Base-by-base conservation (phyloP, 352 stramenopile species). In the Phytophthora capsici region DNA sequence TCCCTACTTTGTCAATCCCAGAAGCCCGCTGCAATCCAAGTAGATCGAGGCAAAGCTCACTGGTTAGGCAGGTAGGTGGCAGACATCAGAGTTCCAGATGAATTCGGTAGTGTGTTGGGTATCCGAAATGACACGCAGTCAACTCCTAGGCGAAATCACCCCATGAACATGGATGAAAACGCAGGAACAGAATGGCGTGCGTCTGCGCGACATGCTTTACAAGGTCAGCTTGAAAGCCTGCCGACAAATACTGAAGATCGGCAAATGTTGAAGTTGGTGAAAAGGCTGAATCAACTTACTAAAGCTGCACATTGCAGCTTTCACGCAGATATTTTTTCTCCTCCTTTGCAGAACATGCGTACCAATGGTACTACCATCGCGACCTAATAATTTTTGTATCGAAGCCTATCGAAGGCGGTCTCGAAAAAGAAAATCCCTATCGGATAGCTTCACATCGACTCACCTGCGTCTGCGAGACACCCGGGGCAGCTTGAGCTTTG, bases 31-130 rank as follows among this genome's bases (percentile, higher is more conserved):
- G 28, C 28, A 9, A n/a, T 20, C 36, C 36, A 41, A 41, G 36
- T 6, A 6, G 16, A 14, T 12, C 10, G 13, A n/a, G 34, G 16
- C n/a, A n/a, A n/a, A n/a, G n/a, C n/a, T n/a, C n/a, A n/a, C n/a
- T n/a, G n/a, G 9, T 34, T 28, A 28, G 25, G 25, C 25, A 28
- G 25, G 25, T 6, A 28, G 25, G 25, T 28, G 25, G 7, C 7
- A 28, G 25, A 28, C 25, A 28, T 17, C 19, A 36, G 23, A 68
- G 60, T 78, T 77, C 52, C 84, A 79, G 25, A 83, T 52, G n/a
- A 68, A 34, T 57, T 71, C 82, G 23, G 82, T 58, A 22, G 65
- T 14, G 9, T 28, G 8, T 4, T 34, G 7, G 28, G 28, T 34
- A 34, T 13, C 28, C 9, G 28, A 34, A 34, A 34, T 34, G 28